phyloP scores from a whole-genome alignment of 352 stramenopile species.

The Phytophthora foliorum region DNA sequence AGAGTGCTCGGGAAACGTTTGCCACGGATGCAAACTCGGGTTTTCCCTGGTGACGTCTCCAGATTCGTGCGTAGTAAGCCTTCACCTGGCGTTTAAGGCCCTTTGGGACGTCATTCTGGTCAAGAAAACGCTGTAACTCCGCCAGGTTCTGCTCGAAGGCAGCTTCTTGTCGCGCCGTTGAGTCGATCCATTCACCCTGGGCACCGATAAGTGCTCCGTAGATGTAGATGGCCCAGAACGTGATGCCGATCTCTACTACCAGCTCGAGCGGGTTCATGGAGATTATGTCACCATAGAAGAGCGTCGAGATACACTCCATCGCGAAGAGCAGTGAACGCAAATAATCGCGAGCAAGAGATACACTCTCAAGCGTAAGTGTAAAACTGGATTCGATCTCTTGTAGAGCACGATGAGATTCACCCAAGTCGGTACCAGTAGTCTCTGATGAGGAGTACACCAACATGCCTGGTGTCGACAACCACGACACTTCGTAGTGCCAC shows the following conservation, averaged over 20 bases:
- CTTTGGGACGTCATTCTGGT: conserved; percentile 70
- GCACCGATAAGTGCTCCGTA: conserved; percentile 41
- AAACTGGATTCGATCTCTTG: background rate
- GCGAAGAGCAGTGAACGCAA: conserved; percentile 69
- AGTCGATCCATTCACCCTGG: conserved; percentile 61
- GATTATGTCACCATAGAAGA: conserved; percentile 46
- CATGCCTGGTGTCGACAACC: conserved; percentile 68
- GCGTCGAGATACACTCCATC: conserved; percentile 66
- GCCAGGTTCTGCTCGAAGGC: conserved; percentile 69
- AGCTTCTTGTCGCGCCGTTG: conserved; percentile 51
- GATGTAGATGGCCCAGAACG: conserved; percentile 71
- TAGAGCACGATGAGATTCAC: conserved; percentile 6
- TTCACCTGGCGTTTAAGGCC: conserved; percentile 72
- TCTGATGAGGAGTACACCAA: conserved; percentile 18
- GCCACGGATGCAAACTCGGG: conserved; percentile 58
- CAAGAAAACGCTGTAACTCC: conserved; percentile 69
- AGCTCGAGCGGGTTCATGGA: conserved; percentile 74
- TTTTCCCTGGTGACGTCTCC: conserved; percentile 55
- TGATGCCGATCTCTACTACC: conserved; percentile 59
- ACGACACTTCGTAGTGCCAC: conserved; percentile 54
- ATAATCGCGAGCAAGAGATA: conserved; percentile 63
- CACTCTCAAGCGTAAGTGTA: conserved; percentile 39
- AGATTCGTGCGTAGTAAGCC: conserved; percentile 73
- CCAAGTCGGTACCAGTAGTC: conserved; percentile 1
- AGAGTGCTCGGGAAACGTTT: conserved; percentile 54